Conservation (phyloP, 176 grass and related monocot genomes). For the Oryza officinalis region DNA sequence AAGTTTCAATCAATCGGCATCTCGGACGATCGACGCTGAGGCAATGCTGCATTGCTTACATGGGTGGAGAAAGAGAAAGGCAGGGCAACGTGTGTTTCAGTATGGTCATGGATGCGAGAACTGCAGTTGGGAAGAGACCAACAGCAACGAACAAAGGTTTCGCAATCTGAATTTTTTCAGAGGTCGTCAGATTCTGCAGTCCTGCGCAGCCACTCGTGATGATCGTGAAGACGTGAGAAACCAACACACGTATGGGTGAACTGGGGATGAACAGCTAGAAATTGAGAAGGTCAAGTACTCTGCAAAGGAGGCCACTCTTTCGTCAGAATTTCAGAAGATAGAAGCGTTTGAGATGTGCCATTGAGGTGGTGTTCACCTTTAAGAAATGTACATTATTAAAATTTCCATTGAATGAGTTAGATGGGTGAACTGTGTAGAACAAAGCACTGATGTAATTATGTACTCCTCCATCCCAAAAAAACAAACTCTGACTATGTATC, state of each 20-base stretch:
- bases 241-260: background rate
- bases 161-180: constrained; percentile 22
- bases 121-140: constrained; percentile 2
- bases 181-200: background rate
- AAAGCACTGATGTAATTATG: too few species aligned
- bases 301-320: background rate
- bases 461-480: too few species aligned
- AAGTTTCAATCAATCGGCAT: background rate
- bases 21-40: background rate
- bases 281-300: background rate
- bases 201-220: background rate
- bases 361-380: too few species aligned
- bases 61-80: background rate
- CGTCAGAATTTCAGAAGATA: background rate
- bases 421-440: too few species aligned
- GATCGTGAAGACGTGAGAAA: background rate
- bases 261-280: background rate
- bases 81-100: background rate
- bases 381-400: too few species aligned
- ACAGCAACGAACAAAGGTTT: constrained; percentile 45
- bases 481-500: too few species aligned
- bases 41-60: background rate
- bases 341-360: background rate
- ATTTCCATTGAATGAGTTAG: too few species aligned
- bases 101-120: background rate